Evolutionary conservation across 805 yeast species (phyloP).

Genomic region (Kluyveromyces dobzhanskii): DNA sequence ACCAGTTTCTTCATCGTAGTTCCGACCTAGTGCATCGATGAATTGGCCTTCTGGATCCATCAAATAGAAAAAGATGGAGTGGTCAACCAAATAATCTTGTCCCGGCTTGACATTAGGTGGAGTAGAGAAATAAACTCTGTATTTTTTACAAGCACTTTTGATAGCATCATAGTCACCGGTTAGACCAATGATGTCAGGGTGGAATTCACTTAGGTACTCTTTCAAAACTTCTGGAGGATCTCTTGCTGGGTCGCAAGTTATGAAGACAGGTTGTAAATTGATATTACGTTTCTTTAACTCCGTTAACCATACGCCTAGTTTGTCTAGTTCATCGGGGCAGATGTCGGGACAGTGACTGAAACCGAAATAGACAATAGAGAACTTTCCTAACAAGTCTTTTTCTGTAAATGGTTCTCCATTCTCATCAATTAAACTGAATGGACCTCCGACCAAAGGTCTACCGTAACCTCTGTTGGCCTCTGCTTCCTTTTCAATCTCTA

Average conservation of each 20-base stretch:
- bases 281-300: slow-evolving; percentile 51
- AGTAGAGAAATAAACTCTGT: slow-evolving; percentile 94
- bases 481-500: slow-evolving; percentile 68
- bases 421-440: slow-evolving; percentile 64
- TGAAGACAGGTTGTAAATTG: slow-evolving; percentile 74
- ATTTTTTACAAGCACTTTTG: slow-evolving; percentile 78
- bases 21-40: slow-evolving; percentile 90
- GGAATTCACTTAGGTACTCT: slow-evolving; percentile 81
- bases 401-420: slow-evolving; percentile 71
- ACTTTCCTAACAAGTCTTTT: slow-evolving; percentile 65
- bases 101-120: slow-evolving; percentile 93
- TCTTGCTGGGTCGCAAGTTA: slow-evolving; percentile 96
- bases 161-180: slow-evolving; percentile 87
- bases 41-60: slow-evolving; percentile 99
- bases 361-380: slow-evolving; percentile 87
- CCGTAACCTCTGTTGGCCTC: slow-evolving; percentile 85
- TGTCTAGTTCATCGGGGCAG: slow-evolving; percentile 96
- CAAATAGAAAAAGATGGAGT: slow-evolving; percentile 90
- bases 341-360: slow-evolving; percentile 98
- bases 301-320: slow-evolving; percentile 62
- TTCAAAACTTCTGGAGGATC: slow-evolving; percentile 82
- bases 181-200: slow-evolving; percentile 78
- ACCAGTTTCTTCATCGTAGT: slow-evolving; percentile 72
- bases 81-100: slow-evolving; percentile 94
- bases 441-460: slow-evolving; percentile 88